Evolutionary conservation across 176 grass and related monocot genomes (phyloP), one percentile per base, ranked within the genome.

Genomic region (Echinochloa phyllopogon): DNA sequence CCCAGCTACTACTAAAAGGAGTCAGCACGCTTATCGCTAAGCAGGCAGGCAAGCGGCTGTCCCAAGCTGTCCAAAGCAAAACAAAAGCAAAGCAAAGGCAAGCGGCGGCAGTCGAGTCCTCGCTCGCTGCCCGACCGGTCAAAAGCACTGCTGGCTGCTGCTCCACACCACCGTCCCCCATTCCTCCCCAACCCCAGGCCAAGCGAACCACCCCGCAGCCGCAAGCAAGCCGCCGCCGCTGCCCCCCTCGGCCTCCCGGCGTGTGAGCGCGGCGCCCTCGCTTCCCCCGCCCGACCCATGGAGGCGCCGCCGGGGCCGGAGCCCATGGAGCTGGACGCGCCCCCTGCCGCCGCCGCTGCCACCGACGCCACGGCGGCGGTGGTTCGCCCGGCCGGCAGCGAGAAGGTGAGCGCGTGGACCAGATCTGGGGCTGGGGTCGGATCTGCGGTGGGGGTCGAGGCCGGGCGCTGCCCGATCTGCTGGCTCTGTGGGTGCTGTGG

Each of bases 281-380:
- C n/a, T 8, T 13, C 42, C 67, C 18, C 1, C 0, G 1, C 39
- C 2, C n/a, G 2, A 24, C 3, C 66, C 69, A 91, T 91, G 85
- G 89, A 91, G 51, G 85, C 60, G 80, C 74, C 82, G 11, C 81
- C 43, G 77, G 89, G 61, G 77, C 90, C 72, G 86, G 90, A 85
- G 65, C 83, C 73, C 25, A 92, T 92, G 90, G 21, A 11, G 78
- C 49, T 92, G 47, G 90, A 92, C 86, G 78, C 40, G 23, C 17
- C 70, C 4, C 61, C 62, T 1, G 24, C 74, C n/a, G 20, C 74
- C 2, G 73, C 29, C 5, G 71, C 33, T 0, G 71, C 43, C 6
- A 36, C 40, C 6, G 78, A 48, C 3, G 39, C 24, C 9, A 71
- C 14, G 18, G 15, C 75, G 65, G 16, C 23, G 49, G 25, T 44